A percentile compares a stretch with the other conserved stretches of the same genome.
phyloP scores from a whole-genome alignment of 306 rosid species.

The Neltuma alba region DNA sequence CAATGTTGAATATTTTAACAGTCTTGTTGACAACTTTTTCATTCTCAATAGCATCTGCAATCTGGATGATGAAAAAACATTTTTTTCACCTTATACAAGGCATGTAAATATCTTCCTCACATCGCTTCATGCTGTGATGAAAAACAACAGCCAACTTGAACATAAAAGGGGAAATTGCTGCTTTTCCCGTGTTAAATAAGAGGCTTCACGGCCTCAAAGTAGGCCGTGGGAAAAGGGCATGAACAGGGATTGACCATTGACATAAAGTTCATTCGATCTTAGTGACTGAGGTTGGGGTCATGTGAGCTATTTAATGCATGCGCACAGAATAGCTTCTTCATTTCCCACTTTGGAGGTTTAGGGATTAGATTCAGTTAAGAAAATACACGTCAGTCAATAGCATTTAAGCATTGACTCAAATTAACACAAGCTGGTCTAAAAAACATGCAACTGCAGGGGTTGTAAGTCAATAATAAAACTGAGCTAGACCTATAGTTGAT shows the following conservation, averaged over 20 bases:
- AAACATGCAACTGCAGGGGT: not conserved
- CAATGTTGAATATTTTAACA: slow-evolving; percentile 71
- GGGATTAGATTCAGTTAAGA: not conserved
- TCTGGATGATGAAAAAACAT: slow-evolving; percentile 51
- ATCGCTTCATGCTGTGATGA: slow-evolving; percentile 1
- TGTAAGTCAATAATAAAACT: not conserved
- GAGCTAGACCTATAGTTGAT: slow-evolving; percentile 19
- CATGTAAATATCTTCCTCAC: not conserved
- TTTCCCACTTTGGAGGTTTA: not conserved
- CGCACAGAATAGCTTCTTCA: not conserved
- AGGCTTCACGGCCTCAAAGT: not conserved
- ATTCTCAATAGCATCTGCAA: slow-evolving; percentile 84
- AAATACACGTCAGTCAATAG: not conserved
- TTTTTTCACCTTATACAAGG: not conserved
- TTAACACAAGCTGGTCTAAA: slow-evolving; percentile 22
- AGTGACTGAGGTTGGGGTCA: not conserved
- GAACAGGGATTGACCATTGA: not conserved
- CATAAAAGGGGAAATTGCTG: not conserved
- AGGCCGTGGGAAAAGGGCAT: not conserved
- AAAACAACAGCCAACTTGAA: not conserved
- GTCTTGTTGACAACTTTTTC: slow-evolving; percentile 80
- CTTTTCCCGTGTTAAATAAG: not conserved
- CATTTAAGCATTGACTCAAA: slow-evolving; percentile 27
- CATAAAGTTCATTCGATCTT: not conserved
- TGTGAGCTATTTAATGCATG: not conserved